These are phyloP conservation scores for Cotoneaster glaucophyllus DNA, from an alignment of 306 rosid genomes.

Conservation along the genomic window DNA sequence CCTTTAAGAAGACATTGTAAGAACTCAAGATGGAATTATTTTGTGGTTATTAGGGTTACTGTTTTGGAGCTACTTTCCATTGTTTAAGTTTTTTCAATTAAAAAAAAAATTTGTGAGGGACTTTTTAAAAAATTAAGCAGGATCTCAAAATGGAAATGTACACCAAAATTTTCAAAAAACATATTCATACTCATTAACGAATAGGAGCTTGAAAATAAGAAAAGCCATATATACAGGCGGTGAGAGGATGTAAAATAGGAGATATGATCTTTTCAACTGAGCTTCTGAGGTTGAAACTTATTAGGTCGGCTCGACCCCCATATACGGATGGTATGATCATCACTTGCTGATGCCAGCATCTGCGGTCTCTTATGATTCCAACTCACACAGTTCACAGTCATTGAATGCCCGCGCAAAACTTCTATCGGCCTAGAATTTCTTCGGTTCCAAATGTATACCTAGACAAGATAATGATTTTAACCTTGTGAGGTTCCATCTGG, in stretches of 20 bases:
- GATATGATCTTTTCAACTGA: conserved; percentile 20
- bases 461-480: conserved; percentile 8
- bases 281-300: conserved; percentile 25
- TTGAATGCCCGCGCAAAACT: conserved; percentile 64
- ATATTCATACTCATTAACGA: conserved; percentile 42
- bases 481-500: conserved; percentile 3
- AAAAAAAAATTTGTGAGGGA: too few species aligned
- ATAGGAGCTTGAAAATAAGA: conserved; percentile 14
- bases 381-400: conserved; percentile 90
- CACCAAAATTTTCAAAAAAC: conserved; percentile 12
- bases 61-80: too few species aligned
- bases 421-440: conserved; percentile 51
- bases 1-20: too few species aligned
- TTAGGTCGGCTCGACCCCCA: conserved; percentile 60
- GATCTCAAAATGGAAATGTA: background rate
- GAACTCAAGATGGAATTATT: too few species aligned
- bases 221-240: conserved; percentile 23
- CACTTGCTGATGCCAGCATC: conserved; percentile 94
- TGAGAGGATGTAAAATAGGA: background rate
- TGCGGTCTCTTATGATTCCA: conserved; percentile 80
- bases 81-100: too few species aligned
- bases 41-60: too few species aligned
- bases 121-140: too few species aligned
- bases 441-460: conserved; percentile 88
- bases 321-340: conserved; percentile 68